Evolutionary conservation across 1,139 yeast species (phyloP).

Genomic region (Scheffersomyces quercinus): DNA sequence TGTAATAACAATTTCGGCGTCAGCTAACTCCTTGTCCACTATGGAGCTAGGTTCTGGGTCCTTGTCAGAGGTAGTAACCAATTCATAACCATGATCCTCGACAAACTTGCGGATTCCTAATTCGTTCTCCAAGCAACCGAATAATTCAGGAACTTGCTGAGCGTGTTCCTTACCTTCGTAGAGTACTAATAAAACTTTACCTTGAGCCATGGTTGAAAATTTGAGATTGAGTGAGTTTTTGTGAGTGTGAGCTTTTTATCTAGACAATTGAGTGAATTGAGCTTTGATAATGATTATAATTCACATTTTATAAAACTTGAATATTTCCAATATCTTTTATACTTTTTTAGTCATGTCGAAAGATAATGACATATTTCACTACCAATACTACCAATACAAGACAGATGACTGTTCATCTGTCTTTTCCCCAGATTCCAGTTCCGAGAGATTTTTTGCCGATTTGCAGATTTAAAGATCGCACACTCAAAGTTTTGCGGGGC

Average conservation of each 20-base stretch:
- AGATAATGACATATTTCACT: too few species aligned
- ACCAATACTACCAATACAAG: too few species aligned
- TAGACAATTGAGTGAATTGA: neutral
- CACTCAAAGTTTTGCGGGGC: too few species aligned
- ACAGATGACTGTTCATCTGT: too few species aligned
- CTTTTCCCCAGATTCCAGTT: too few species aligned
- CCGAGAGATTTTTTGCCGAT: too few species aligned
- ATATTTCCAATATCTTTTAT: neutral
- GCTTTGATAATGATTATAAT: neutral
- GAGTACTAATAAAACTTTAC: conserved; percentile 56
- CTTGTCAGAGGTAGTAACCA: conserved; percentile 66
- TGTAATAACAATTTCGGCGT: conserved; percentile 75
- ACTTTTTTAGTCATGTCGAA: neutral
- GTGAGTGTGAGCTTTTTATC: neutral
- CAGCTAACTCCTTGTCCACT: conserved; percentile 65
- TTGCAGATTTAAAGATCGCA: too few species aligned
- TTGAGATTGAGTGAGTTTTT: too few species aligned
- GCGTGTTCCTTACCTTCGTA: conserved; percentile 62
- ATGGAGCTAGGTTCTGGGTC: conserved; percentile 59
- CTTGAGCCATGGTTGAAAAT: conserved; percentile 15
- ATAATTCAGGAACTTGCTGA: conserved; percentile 55
- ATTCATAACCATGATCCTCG: conserved; percentile 66
- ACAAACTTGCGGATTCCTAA: conserved; percentile 69
- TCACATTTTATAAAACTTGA: neutral
- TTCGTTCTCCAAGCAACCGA: conserved; percentile 76